Evolutionary conservation across 2,329 filamentous ascomycete genomes (phyloP).

Genomic region (Rhynchosporium secalis): DNA sequence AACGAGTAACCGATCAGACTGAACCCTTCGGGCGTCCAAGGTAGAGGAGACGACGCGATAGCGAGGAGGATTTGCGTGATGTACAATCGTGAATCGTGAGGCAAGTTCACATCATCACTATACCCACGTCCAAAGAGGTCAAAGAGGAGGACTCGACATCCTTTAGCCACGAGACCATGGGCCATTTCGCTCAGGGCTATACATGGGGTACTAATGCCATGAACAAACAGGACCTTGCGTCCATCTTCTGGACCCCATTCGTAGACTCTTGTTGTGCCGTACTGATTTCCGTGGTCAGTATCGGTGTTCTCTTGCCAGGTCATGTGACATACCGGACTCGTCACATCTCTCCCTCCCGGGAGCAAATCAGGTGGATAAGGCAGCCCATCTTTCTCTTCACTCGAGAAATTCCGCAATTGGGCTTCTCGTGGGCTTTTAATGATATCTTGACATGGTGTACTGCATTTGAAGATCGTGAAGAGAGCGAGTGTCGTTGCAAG

Average conservation of each 20-base stretch:
- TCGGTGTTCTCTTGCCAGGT: not conserved
- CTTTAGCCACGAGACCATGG: constrained; percentile 60
- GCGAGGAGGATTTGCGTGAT: constrained; percentile 64
- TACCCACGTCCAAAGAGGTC: constrained; percentile 79
- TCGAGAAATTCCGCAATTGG: constrained; percentile 28
- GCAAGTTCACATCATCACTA: constrained; percentile 60
- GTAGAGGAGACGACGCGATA: constrained; percentile 60
- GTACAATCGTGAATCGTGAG: constrained; percentile 65
- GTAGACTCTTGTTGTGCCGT: constrained; percentile 71
- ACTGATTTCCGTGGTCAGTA: constrained; percentile 39
- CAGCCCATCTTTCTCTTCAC: constrained; percentile 42
- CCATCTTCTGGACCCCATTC: constrained; percentile 77
- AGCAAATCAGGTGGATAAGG: constrained; percentile 71
- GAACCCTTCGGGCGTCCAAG: constrained; percentile 59
- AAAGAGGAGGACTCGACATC: constrained; percentile 78
- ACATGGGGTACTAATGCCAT: constrained; percentile 80
- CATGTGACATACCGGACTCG: constrained; percentile 48
- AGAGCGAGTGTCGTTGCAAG: constrained; percentile 29
- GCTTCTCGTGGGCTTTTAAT: constrained; percentile 32
- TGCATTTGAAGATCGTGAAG: constrained; percentile 21
- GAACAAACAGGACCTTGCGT: constrained; percentile 71
- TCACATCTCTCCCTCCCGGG: constrained; percentile 67
- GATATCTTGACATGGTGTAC: constrained; percentile 17
- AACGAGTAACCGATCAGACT: constrained; percentile 77
- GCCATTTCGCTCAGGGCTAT: constrained; percentile 68